Conservation (phyloP, 2,329 filamentous ascomycete genomes). For the Akanthomyces dipterigenus region DNA sequence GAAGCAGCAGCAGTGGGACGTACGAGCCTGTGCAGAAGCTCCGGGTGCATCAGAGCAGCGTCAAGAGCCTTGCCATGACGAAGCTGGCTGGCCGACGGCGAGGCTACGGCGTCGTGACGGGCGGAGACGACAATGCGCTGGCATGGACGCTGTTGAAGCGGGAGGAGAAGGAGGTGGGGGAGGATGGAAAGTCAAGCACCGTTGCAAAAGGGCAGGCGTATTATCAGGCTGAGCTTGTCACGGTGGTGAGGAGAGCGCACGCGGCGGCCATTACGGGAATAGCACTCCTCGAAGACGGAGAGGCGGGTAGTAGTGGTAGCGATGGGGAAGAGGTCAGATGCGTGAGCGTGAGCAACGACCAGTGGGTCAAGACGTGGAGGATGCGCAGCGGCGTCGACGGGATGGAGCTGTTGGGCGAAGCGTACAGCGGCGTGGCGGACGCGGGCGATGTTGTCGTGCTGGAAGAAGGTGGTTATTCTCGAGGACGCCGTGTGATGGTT, state of each 20-base stretch:
- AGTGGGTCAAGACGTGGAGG: conserved; percentile 51
- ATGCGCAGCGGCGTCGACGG: conserved; percentile 19
- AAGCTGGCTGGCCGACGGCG: conserved; percentile 16
- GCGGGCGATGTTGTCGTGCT: conserved; percentile 45
- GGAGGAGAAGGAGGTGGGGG: conserved; percentile 13
- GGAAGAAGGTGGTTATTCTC: not conserved
- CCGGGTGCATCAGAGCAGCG: conserved; percentile 69
- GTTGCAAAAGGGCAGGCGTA: not conserved
- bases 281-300: conserved; percentile 25
- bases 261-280: conserved; percentile 63
- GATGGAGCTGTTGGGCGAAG: conserved; percentile 39
- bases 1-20: conserved; percentile 1
- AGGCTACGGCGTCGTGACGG: conserved; percentile 54
- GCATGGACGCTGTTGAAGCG: conserved; percentile 40
- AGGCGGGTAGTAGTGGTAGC: not conserved
- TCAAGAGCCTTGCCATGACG: conserved; percentile 57
- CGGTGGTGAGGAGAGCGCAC: conserved; percentile 51
- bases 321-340: conserved; percentile 20
- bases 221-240: not conserved
- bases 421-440: conserved; percentile 55
- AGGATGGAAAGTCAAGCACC: conserved; percentile 16
- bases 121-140: conserved; percentile 83
- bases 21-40: conserved; percentile 26
- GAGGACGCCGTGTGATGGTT: conserved; percentile 26
- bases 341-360: conserved; percentile 52